Evolutionary conservation across 345 rosid species (phyloP).

Genomic region (Stellera chamaejasme): DNA sequence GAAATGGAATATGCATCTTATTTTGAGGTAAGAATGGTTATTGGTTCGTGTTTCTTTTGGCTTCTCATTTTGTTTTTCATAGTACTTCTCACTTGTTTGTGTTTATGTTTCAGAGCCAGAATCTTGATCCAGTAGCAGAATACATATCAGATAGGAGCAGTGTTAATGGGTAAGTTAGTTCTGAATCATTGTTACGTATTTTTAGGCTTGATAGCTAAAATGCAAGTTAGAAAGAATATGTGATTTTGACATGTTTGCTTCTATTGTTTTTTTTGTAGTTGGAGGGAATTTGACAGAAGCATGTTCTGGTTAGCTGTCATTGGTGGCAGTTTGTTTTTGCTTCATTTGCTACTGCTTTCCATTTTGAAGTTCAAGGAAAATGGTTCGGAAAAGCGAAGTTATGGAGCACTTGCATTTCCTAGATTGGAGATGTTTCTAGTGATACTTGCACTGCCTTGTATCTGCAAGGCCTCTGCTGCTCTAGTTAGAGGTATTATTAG

Average conservation of each 20-base stretch:
- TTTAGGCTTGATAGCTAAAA: no score
- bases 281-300: constrained; percentile 79
- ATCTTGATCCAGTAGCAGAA: constrained; percentile 67
- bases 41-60: background rate
- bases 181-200: background rate
- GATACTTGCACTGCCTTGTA: constrained; percentile 67
- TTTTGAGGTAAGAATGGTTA: constrained; percentile 52
- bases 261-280: constrained; percentile 33
- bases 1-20: constrained; percentile 59
- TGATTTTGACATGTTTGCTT: background rate
- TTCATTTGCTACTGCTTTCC: constrained; percentile 45
- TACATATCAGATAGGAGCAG: constrained; percentile 33
- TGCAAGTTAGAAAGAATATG: no score
- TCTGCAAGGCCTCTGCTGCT: constrained; percentile 59
- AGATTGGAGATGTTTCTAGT: constrained; percentile 76
- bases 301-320: constrained; percentile 88
- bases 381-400: constrained; percentile 30
- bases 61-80: background rate
- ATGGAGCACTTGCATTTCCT: constrained; percentile 70
- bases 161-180: constrained; percentile 46
- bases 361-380: constrained; percentile 45
- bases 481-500: constrained; percentile 47
- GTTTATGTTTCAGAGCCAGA: constrained; percentile 46
- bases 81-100: background rate
- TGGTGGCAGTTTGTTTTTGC: constrained; percentile 51